Conservation (phyloP, 108 stramenopile species). For the Aurantiochytrium sp. region DNA sequence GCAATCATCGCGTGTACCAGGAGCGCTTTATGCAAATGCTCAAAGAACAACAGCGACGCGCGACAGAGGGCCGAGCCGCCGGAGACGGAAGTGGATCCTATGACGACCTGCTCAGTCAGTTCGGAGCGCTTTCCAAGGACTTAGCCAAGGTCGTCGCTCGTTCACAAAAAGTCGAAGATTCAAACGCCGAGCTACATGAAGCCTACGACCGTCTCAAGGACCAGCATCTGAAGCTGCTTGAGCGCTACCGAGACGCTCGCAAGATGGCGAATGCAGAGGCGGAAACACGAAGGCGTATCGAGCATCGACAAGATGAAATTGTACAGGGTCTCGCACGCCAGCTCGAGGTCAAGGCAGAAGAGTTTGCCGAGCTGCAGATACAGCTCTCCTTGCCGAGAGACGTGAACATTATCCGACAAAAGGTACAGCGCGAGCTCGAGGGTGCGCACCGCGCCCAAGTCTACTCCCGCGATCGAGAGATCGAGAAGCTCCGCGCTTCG, state of each 20-base stretch:
- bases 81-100: not conserved
- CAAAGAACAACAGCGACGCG: not conserved
- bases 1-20: not conserved
- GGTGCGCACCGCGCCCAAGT: not conserved
- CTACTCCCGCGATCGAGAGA: not conserved
- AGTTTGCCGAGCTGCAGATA: not conserved
- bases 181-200: not conserved
- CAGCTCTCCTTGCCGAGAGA: not conserved
- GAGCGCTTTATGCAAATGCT: not conserved
- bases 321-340: not conserved
- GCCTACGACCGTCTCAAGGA: not conserved
- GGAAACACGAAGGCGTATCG: not conserved
- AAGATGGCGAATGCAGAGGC: not conserved
- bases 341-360: slow-evolving; percentile 3
- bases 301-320: not conserved
- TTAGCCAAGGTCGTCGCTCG: not conserved
- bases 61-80: not conserved
- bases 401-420: not conserved
- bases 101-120: not conserved
- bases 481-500: not conserved
- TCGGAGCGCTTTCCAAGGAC: not conserved
- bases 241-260: not conserved
- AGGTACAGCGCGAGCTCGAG: not conserved
- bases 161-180: not conserved
- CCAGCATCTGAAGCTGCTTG: not conserved